phyloP scores from a whole-genome alignment of 2,329 filamentous ascomycete genomes.

The Parascedosporium putredinis region DNA sequence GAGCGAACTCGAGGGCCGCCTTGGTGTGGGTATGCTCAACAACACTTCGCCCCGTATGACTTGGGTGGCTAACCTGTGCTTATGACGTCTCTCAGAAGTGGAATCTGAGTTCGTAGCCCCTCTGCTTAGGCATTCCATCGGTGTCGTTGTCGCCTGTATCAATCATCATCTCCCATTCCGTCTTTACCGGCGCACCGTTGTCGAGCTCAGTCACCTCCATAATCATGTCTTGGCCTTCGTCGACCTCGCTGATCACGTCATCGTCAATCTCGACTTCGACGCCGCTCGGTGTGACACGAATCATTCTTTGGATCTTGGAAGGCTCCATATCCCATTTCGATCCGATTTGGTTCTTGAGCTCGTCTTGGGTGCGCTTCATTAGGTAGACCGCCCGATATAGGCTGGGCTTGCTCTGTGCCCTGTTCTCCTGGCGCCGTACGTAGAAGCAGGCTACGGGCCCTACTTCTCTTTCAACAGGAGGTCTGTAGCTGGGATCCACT shows the following conservation, averaged over 20 bases:
- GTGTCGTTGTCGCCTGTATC: conserved; percentile 4
- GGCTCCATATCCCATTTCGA: conserved; percentile 74
- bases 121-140: background rate
- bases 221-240: conserved; percentile 62
- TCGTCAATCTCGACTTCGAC: conserved; percentile 83
- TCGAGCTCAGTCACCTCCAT: conserved; percentile 1
- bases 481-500: conserved; percentile 76
- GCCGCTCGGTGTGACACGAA: conserved; percentile 64
- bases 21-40: no score
- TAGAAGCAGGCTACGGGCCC: conserved; percentile 86
- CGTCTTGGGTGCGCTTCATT: conserved; percentile 61
- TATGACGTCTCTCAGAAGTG: conserved; percentile 3
- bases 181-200: conserved; percentile 2
- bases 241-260: conserved; percentile 71
- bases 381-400: conserved; percentile 78
- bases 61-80: no score
- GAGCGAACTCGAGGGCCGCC: no score
- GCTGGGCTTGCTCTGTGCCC: conserved; percentile 29
- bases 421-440: conserved; percentile 39
- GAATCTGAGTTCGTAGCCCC: conserved; percentile 4
- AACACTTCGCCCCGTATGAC: no score
- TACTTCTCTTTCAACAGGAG: conserved; percentile 59
- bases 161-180: conserved; percentile 9
- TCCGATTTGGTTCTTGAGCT: conserved; percentile 63
- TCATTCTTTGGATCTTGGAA: conserved; percentile 55